Evolutionary conservation across 306 rosid genomes (phyloP), one percentile per base, ranked within the genome.

Genomic region (Vigna reflexopilosa): DNA sequence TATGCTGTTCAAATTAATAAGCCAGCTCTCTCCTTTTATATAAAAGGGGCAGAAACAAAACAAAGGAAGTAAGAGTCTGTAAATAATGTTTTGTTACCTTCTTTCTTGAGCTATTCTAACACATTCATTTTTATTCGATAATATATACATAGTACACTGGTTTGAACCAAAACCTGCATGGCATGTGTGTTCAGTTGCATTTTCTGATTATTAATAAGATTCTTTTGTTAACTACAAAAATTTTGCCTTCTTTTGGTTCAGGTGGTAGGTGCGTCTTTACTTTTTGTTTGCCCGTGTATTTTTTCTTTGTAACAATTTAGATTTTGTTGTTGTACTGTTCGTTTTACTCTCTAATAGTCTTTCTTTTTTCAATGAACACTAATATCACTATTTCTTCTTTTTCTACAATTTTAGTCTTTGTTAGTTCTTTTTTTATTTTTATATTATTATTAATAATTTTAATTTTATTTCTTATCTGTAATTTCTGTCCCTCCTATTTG

Each of bases 321-420:
- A 49, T 71, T 44, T 28, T 49, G 50, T 50, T 75, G 77, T 77
- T 40, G 59, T 70, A 48, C 73, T 67, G 54, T 54, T 71, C 54
- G 17, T 49, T 67, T 63, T 77, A 44, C 62, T 76, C 73, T 51
- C 13, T 45, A 32, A 20, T 1, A n/a, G 17, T 56, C 22, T 20
- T 56, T 26, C 42, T 26, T 30, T 24, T 12, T 40, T 62, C 7
- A 67, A 54, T 49, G 51, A 9, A 67, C 36, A 10, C 34, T 14
- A 28, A 7, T 28, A 7, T 32, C 30, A 38, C 22, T 76, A 56
- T 24, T 50, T 36, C 8, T 57, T 6, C 42, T 17, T 34, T 48
- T 40, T 40, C 32, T 66, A 67, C 36, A 67, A 42, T 20, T 67
- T 44, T 11, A 3, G 26, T 17, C 48, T 58, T 70, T 22, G 62